Percentiles rank a stretch among this genome's conserved stretches.
Conservation (phyloP, 1,284 basidiomycete genomes). For the Sporisorium exsertum region DNA sequence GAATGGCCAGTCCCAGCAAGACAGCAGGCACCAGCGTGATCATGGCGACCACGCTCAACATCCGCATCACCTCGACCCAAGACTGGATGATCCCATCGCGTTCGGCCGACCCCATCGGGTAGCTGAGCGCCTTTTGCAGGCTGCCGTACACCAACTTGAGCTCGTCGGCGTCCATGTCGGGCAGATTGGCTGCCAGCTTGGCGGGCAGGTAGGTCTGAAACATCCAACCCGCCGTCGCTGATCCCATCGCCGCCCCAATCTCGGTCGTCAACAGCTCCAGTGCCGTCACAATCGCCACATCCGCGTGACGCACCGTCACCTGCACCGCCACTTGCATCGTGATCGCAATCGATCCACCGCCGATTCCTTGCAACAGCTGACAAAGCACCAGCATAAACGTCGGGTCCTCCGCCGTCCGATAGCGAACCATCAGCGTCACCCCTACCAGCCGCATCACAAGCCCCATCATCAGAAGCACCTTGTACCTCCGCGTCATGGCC, state of each 20-base stretch:
- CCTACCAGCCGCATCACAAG: constrained; percentile 79
- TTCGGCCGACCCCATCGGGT: constrained; percentile 61
- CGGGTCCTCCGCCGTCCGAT: constrained; percentile 77
- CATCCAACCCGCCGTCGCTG: constrained; percentile 74
- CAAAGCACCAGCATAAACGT: constrained; percentile 70
- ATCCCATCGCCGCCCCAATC: constrained; percentile 80
- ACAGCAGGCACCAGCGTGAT: constrained; percentile 62
- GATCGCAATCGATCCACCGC: constrained; percentile 81
- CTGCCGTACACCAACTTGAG: constrained; percentile 62
- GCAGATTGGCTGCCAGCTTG: constrained; percentile 74
- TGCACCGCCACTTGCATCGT: constrained; percentile 81
- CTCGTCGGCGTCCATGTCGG: constrained; percentile 60
- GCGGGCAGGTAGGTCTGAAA: constrained; percentile 76
- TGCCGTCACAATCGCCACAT: constrained; percentile 84
- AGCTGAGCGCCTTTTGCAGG: constrained; percentile 66
- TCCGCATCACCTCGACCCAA: constrained; percentile 65
- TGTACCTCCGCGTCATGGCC: constrained; percentile 75
- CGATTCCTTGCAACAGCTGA: constrained; percentile 80
- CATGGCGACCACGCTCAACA: constrained; percentile 60
- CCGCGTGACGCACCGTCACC: constrained; percentile 79
- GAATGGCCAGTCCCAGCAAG: constrained; percentile 56
- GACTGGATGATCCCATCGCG: constrained; percentile 67
- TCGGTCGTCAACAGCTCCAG: constrained; percentile 83
- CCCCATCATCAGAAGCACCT: constrained; percentile 77
- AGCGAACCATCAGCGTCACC: constrained; percentile 70